Evolutionary conservation across 306 rosid species (phyloP), one percentile per base, ranked within the genome.

Genomic region (Gillenia trifoliata): DNA sequence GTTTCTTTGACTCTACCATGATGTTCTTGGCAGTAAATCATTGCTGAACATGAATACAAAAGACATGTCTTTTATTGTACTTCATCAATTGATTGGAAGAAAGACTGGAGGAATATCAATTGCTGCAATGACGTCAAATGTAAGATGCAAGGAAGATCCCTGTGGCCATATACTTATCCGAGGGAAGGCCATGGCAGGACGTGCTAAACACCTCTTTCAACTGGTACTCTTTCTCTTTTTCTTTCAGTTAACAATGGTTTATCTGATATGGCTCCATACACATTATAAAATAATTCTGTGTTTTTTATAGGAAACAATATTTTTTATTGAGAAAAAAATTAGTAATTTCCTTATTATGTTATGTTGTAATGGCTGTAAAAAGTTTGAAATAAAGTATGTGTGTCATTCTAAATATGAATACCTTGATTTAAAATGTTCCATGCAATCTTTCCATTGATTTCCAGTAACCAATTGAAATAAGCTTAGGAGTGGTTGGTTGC

Each of bases 1-100:
- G 55, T 31, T 62, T 81, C 72, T 40, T 72, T 82, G 74, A 80
- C 80, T 80, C 30, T 54, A 54, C 30, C 31, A 47, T 75, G 75
- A 64, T 77, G 63, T 66, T 80, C 77, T 57, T 88, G 77, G 68
- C 91, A 94, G 98, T 71, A 97, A 91, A 85, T 94, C 98, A 74
- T 83, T 94, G 95, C 88, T 91, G 80, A 95, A 91, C 89, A 94
- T 94, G 98, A 97, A 97, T 70, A 94, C 98, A 71, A 91, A 94
- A 84, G 98, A 94, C 78, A 78, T 90, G 86, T 86, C 79, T 63
- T 94, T 94, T 86, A 97, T 94, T 86, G 95, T 91, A 79, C 91
- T 94, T 74, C 88, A 87, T 85, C 98, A 94, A 86, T 86, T 88
- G 83, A 91, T 94, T 66, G 96, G 98, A 79, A 91, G 98, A 74